Conservation (phyloP, 352 stramenopile genomes). For the Aphanomyces euteiches region DNA sequence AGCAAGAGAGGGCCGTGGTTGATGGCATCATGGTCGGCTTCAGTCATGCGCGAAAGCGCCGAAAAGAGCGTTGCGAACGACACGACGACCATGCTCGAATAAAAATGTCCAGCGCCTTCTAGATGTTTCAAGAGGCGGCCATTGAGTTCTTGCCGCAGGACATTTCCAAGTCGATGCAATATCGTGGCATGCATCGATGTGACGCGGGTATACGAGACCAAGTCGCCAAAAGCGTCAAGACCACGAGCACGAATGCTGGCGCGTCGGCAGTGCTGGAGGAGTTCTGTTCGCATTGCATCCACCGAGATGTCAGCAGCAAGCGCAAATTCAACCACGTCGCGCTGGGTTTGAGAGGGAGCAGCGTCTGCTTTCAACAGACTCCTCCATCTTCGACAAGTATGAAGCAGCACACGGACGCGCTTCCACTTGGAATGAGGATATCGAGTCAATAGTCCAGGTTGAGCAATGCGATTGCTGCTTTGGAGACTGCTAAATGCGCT, state of each 20-base stretch:
- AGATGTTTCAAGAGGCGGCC: conserved; percentile 1
- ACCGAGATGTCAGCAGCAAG: conserved; percentile 15
- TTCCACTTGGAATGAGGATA: conserved; percentile 53
- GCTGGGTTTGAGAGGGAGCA: too few relatives aligned
- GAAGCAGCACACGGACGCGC: conserved; percentile 41
- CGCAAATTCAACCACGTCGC: conserved; percentile 9
- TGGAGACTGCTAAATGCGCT: too few relatives aligned
- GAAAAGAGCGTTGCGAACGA: neutral
- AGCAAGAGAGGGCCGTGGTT: conserved; percentile 8
- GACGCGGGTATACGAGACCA: conserved; percentile 40
- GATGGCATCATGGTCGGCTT: neutral
- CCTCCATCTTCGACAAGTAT: conserved; percentile 24
- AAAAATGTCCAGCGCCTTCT: conserved; percentile 18
- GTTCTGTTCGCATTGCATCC: conserved; percentile 18
- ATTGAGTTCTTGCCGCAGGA: conserved; percentile 32
- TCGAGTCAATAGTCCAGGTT: conserved; percentile 40
- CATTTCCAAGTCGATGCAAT: conserved; percentile 47
- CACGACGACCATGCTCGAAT: conserved; percentile 10
- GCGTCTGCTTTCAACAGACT: too few relatives aligned
- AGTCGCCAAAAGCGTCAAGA: conserved; percentile 44
- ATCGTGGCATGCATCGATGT: conserved; percentile 50
- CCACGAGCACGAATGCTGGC: conserved; percentile 43
- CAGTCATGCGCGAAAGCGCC: neutral
- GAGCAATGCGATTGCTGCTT: conserved; percentile 29
- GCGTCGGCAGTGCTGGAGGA: conserved; percentile 53